These are phyloP conservation scores for Fusarium ambrosium DNA, from an alignment of 2,329 filamentous ascomycete species.

Conservation along the genomic window DNA sequence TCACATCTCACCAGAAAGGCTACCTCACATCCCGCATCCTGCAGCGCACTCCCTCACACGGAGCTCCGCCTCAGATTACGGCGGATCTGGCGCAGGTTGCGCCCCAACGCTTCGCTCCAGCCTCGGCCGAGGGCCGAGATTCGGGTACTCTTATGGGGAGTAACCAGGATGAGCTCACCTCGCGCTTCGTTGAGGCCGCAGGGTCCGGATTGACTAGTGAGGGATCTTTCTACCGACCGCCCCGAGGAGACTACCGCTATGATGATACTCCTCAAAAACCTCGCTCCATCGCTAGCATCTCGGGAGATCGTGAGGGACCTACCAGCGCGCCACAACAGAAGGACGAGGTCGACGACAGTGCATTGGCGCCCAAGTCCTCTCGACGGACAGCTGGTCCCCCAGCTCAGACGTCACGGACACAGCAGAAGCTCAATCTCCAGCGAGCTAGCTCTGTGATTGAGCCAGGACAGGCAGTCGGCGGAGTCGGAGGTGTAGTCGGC, in stretches of 20 bases:
- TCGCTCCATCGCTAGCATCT: constrained; percentile 57
- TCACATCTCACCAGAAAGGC: constrained; percentile 68
- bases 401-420: constrained; percentile 74
- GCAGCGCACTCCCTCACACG: constrained; percentile 72
- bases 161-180: constrained; percentile 66
- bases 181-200: constrained; percentile 69
- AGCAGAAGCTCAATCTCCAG: constrained; percentile 82
- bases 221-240: constrained; percentile 64
- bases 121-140: constrained; percentile 46
- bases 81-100: constrained; percentile 62
- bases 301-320: constrained; percentile 44
- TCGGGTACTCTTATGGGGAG: constrained; percentile 47
- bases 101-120: constrained; percentile 54
- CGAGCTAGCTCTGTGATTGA: constrained; percentile 80
- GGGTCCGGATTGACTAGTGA: constrained; percentile 64
- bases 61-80: constrained; percentile 75
- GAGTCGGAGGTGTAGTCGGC: constrained; percentile 56
- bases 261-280: constrained; percentile 56
- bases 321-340: constrained; percentile 38
- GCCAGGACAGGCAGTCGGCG: constrained; percentile 63
- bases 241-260: constrained; percentile 48
- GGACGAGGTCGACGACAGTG: constrained; percentile 58
- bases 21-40: constrained; percentile 77
- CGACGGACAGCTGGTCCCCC: constrained; percentile 57
- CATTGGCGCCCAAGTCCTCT: constrained; percentile 61